phyloP scores from a whole-genome alignment of 2,329 filamentous ascomycete species.

The Herpomyces periplanetae region DNA sequence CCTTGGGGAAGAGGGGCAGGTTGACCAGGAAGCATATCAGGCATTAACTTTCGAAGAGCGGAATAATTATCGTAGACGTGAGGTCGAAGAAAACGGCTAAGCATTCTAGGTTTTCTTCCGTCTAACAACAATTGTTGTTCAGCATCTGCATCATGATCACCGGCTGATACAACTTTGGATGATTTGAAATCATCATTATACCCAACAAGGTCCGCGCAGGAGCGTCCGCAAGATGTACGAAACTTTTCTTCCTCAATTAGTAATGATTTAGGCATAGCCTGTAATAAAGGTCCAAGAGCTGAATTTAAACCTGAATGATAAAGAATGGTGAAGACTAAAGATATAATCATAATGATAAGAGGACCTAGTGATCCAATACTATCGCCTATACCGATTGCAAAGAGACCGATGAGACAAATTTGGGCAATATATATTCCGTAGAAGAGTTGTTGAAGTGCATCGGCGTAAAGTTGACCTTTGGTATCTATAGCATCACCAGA shows the following conservation, averaged over 20 bases:
- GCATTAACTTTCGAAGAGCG: slow-evolving; percentile 25
- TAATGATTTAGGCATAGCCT: slow-evolving; percentile 37
- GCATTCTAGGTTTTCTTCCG: slow-evolving; percentile 16
- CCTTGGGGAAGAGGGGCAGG: too few relatives aligned
- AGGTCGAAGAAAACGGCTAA: slow-evolving; percentile 32
- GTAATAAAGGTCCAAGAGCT: slow-evolving; percentile 33
- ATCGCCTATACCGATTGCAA: slow-evolving; percentile 17
- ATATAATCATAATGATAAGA: slow-evolving; percentile 30
- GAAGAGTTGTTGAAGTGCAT: slow-evolving; percentile 51
- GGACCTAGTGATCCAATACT: slow-evolving; percentile 16
- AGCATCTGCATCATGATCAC: too few relatives aligned
- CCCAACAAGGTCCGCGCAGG: too few relatives aligned
- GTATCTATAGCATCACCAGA: slow-evolving; percentile 47
- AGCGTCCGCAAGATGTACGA: too few relatives aligned
- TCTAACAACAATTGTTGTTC: too few relatives aligned
- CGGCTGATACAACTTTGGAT: too few relatives aligned
- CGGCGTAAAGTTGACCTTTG: slow-evolving; percentile 49
- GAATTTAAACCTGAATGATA: slow-evolving; percentile 32
- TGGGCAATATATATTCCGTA: slow-evolving; percentile 49
- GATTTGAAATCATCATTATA: too few relatives aligned
- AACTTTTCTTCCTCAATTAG: slow-evolving; percentile 16
- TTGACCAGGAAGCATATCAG: too few relatives aligned
- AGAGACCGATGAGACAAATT: slow-evolving; percentile 46
- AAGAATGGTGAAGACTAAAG: slow-evolving; percentile 30
- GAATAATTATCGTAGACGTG: slow-evolving; percentile 34